Percentiles rank a stretch among this genome's conserved stretches.
Conservation (phyloP, 139 green algal species). For the Spirogloea muscicola region DNA sequence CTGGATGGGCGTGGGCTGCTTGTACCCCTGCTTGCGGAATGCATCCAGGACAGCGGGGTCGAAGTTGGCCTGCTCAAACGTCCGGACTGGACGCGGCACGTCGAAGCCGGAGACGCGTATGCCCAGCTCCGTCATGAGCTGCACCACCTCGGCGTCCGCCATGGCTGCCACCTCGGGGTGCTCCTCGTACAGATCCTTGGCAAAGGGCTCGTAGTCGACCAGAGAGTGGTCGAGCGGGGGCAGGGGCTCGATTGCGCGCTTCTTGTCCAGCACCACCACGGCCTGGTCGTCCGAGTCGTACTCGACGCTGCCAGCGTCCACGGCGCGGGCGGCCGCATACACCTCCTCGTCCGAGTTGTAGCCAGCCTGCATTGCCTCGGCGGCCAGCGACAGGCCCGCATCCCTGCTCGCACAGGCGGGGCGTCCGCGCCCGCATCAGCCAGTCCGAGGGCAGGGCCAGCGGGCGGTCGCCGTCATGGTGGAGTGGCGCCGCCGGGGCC, state of each 20-base stretch:
- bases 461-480: not conserved
- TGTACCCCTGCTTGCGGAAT: slow-evolving; percentile 70
- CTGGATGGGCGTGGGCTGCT: slow-evolving; percentile 88
- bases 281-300: slow-evolving; percentile 51
- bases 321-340: slow-evolving; percentile 56
- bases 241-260: slow-evolving; percentile 60
- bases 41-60: slow-evolving; percentile 67
- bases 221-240: slow-evolving; percentile 69
- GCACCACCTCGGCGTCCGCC: slow-evolving; percentile 64
- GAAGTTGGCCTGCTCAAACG: slow-evolving; percentile 74
- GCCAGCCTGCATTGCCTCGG: slow-evolving; percentile 21
- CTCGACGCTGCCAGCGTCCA: slow-evolving; percentile 36
- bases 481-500: not conserved
- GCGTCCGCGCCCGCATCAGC: not conserved
- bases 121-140: slow-evolving; percentile 55
- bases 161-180: slow-evolving; percentile 47
- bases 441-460: not conserved
- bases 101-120: slow-evolving; percentile 83
- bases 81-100: slow-evolving; percentile 70
- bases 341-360: slow-evolving; percentile 77
- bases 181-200: slow-evolving; percentile 83
- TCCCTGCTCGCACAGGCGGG: slow-evolving; percentile 25
- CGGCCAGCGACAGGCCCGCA: slow-evolving; percentile 33
- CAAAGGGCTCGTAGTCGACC: slow-evolving; percentile 77
- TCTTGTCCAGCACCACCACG: slow-evolving; percentile 21